Conservation (phyloP, 1,284 basidiomycete genomes). For the Calocybe gambosa region DNA sequence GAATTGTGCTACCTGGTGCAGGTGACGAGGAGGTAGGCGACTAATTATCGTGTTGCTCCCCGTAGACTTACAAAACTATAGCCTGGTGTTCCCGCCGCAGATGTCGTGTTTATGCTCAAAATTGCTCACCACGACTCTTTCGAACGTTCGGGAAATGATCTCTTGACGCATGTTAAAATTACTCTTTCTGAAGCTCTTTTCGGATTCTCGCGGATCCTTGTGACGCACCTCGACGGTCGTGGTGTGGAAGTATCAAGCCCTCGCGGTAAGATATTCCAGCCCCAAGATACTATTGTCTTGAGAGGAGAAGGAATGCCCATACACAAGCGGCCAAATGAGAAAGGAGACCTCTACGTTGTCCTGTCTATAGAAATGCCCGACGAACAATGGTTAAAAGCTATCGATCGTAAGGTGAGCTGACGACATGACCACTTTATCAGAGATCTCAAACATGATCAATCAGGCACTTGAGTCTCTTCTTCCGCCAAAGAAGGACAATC, state of each 20-base stretch:
- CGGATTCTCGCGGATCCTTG: conserved; percentile 81
- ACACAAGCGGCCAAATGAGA: conserved; percentile 57
- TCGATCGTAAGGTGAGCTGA: conserved; percentile 47
- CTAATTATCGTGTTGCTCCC: conserved; percentile 1
- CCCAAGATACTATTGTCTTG: conserved; percentile 68
- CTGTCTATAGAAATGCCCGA: conserved; percentile 84
- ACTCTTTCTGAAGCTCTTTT: conserved; percentile 90
- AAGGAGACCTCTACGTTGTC: conserved; percentile 78
- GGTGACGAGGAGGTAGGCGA: conserved; percentile 79
- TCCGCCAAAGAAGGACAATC: conserved; percentile 67
- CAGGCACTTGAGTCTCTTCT: conserved; percentile 63
- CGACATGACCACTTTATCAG: background rate
- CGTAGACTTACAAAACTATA: conserved; percentile 24
- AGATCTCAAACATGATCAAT: background rate
- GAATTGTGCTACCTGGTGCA: conserved; percentile 84
- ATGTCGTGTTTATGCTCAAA: conserved; percentile 83
- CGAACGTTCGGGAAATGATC: conserved; percentile 72
- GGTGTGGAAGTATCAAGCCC: conserved; percentile 74
- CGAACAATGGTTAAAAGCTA: conserved; percentile 56
- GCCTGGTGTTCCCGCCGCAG: conserved; percentile 80
- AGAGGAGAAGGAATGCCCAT: conserved; percentile 85
- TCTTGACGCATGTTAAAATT: conserved; percentile 72
- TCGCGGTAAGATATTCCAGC: conserved; percentile 69
- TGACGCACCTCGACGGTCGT: conserved; percentile 87
- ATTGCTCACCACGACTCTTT: conserved; percentile 70